Evolutionary conservation across 140 eudicot genomes (phyloP).

Genomic region (Senecio squalidus): DNA sequence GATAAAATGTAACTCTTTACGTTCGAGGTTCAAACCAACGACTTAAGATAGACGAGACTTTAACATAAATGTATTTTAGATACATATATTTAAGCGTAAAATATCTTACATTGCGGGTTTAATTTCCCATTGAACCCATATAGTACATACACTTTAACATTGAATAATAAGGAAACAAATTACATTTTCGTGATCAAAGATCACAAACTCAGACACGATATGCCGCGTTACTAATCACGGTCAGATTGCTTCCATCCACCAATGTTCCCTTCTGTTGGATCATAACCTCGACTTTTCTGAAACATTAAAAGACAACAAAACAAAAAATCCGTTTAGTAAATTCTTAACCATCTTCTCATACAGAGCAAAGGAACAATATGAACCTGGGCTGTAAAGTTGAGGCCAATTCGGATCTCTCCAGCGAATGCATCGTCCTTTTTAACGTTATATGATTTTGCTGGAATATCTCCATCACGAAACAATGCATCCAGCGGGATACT

Average conservation of each 20-base stretch:
- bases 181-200: background rate
- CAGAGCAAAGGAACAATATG: slow-evolving; percentile 2
- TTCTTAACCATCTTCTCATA: background rate
- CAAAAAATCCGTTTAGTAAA: background rate
- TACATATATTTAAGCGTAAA: background rate
- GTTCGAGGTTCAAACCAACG: background rate
- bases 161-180: background rate
- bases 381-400: slow-evolving; percentile 64
- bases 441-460: slow-evolving; percentile 48
- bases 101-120: background rate
- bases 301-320: slow-evolving; percentile 5
- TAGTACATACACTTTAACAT: background rate
- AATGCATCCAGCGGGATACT: slow-evolving; percentile 54
- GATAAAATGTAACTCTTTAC: no score
- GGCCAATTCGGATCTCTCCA: slow-evolving; percentile 68
- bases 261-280: slow-evolving; percentile 28
- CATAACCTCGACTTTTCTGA: slow-evolving; percentile 44
- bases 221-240: slow-evolving; percentile 14
- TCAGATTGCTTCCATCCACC: slow-evolving; percentile 71
- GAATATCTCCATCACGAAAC: slow-evolving; percentile 45
- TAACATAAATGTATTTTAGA: background rate
- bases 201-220: background rate
- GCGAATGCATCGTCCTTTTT: slow-evolving; percentile 48
- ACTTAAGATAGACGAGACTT: background rate
- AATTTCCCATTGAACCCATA: background rate